phyloP scores from a whole-genome alignment of 192 early-diverging fungal species.

The Umbelopsis vinacea region DNA sequence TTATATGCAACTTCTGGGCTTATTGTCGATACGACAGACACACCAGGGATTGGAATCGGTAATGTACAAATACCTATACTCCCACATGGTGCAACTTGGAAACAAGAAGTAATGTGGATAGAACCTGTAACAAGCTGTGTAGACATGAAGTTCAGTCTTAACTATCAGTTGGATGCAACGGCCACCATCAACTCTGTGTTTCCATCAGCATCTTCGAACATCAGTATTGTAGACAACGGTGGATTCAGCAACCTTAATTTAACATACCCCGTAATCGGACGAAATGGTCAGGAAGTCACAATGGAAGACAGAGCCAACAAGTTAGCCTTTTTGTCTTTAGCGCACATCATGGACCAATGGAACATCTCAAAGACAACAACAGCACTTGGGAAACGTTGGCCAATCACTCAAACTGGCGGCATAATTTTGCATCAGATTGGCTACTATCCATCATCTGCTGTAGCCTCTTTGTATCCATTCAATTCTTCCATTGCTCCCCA shows the following conservation, averaged over 20 bases:
- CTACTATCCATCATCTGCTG: not conserved
- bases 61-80: not conserved
- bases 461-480: not conserved
- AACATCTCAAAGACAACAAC: not conserved
- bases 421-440: not conserved
- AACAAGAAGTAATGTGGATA: constrained; percentile 5
- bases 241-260: not conserved
- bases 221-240: constrained; percentile 3
- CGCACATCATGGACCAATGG: not conserved
- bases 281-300: not conserved
- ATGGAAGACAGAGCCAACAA: constrained; percentile 6
- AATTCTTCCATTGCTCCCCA: not conserved
- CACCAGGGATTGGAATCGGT: constrained; percentile 8
- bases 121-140: constrained; percentile 1
- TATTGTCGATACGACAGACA: constrained; percentile 1
- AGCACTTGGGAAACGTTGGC: not conserved
- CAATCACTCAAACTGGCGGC: not conserved
- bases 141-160: not conserved
- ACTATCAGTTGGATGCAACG: not conserved
- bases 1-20: not conserved
- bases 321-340: not conserved
- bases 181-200: not conserved
- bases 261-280: not conserved
- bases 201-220: not conserved
- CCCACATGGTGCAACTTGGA: constrained; percentile 11